These are phyloP conservation scores for Boletus patriciae DNA, from an alignment of 768 basidiomycete genomes.

Conservation along the genomic window DNA sequence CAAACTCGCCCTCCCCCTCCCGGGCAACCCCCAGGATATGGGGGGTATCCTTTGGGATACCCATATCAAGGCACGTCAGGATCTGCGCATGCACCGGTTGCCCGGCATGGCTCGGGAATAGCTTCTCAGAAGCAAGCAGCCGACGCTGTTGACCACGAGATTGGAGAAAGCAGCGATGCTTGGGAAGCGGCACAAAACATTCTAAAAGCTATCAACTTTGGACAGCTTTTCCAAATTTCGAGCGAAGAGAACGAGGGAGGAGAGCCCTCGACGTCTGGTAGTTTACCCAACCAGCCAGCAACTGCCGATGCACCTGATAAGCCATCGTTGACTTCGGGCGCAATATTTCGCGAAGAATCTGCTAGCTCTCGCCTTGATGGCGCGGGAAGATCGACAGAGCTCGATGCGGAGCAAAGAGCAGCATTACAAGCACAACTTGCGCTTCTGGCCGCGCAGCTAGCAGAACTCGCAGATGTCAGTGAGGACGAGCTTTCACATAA, in stretches of 20 bases:
- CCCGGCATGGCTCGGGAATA: slow-evolving; percentile 2
- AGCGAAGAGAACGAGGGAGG: slow-evolving; percentile 25
- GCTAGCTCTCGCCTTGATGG: slow-evolving; percentile 6
- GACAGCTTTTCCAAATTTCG: slow-evolving; percentile 46
- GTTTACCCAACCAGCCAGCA: slow-evolving; percentile 1
- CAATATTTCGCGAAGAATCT: background rate
- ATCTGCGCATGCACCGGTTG: background rate
- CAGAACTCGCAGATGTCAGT: slow-evolving; percentile 56
- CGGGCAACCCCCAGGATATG: slow-evolving; percentile 36
- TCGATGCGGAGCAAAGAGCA: slow-evolving; percentile 52
- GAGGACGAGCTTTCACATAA: slow-evolving; percentile 34
- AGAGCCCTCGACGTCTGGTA: slow-evolving; percentile 8
- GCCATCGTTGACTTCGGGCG: slow-evolving; percentile 3
- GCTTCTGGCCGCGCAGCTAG: slow-evolving; percentile 68
- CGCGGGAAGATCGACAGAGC: slow-evolving; percentile 19
- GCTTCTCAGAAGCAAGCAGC: slow-evolving; percentile 16
- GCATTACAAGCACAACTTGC: slow-evolving; percentile 73
- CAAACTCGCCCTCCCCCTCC: slow-evolving; percentile 37
- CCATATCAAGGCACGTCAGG: slow-evolving; percentile 25
- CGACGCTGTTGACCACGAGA: slow-evolving; percentile 29
- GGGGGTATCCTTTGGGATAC: slow-evolving; percentile 42
- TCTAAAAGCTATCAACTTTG: slow-evolving; percentile 74
- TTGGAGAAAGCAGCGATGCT: slow-evolving; percentile 53
- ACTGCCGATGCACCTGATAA: slow-evolving; percentile 2
- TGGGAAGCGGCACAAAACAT: slow-evolving; percentile 81